Evolutionary conservation across 139 green algal genomes (phyloP).

Genomic region (Chlamydomonas asymmetrica): DNA sequence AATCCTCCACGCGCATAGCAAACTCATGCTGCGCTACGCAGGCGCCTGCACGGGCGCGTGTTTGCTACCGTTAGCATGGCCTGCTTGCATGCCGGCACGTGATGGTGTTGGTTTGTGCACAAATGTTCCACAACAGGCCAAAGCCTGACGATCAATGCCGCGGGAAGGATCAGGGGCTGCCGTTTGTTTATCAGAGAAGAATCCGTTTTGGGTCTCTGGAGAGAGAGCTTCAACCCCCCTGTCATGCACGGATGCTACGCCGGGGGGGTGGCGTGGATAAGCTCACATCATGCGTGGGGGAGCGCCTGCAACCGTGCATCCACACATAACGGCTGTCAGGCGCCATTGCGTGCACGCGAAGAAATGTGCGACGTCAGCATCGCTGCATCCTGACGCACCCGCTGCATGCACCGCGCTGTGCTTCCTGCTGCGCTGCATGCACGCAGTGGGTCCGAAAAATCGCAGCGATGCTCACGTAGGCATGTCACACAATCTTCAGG

Average conservation of each 20-base stretch:
- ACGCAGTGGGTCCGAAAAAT: not conserved
- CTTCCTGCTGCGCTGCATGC: not conserved
- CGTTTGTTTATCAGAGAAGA: no score
- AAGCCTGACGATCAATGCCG: no score
- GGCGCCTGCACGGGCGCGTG: not conserved
- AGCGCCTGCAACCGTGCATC: not conserved
- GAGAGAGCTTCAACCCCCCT: no score
- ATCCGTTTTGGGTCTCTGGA: no score
- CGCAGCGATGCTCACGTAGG: no score
- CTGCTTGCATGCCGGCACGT: not conserved
- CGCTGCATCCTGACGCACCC: no score
- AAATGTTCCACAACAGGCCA: not conserved
- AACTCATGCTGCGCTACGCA: no score
- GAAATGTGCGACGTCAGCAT: not conserved
- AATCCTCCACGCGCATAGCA: no score
- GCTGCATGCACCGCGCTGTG: constrained; percentile 8
- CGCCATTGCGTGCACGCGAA: not conserved
- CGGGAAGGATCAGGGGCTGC: no score
- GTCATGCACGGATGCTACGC: not conserved
- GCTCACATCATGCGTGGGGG: not conserved
- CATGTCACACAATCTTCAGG: no score
- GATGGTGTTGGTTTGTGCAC: not conserved
- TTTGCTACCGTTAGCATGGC: not conserved
- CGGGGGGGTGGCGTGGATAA: not conserved
- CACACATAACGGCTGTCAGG: not conserved